Evolutionary conservation across 768 basidiomycete genomes (phyloP).

Genomic region (Podaxis sp.): DNA sequence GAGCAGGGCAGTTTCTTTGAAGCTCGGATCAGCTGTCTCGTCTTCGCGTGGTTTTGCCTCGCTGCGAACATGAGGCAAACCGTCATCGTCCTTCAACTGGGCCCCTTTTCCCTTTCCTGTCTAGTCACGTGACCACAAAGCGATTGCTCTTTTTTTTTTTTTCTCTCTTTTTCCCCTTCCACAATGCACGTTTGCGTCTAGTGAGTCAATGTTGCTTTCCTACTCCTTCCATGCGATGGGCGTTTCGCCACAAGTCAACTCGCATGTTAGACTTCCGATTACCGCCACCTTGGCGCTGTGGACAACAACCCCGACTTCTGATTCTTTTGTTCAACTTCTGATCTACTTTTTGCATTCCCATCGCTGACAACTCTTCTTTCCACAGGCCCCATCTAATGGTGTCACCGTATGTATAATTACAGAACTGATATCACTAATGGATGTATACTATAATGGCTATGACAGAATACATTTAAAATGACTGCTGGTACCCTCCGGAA

Average conservation of each 20-base stretch:
- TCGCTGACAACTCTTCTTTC: constrained; percentile 4
- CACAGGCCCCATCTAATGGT: not conserved
- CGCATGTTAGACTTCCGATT: constrained; percentile 53
- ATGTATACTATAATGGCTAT: not conserved
- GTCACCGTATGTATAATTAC: not conserved
- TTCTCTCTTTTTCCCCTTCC: constrained; percentile 12
- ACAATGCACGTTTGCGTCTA: not conserved
- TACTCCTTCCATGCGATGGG: constrained; percentile 29
- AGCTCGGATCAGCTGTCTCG: constrained; percentile 25
- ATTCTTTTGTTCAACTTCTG: constrained; percentile 16
- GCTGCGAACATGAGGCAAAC: constrained; percentile 37
- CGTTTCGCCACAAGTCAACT: constrained; percentile 32
- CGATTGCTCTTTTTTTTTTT: not conserved
- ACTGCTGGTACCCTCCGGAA: not conserved
- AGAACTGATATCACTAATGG: not conserved
- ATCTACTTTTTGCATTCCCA: constrained; percentile 9
- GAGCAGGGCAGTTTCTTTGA: constrained; percentile 17
- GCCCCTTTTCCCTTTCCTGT: constrained; percentile 16
- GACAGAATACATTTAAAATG: not conserved
- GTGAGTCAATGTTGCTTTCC: constrained; percentile 17
- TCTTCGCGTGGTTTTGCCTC: constrained; percentile 27
- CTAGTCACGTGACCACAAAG: constrained; percentile 13
- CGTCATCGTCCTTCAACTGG: constrained; percentile 10
- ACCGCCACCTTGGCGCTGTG: constrained; percentile 31
- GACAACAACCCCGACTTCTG: constrained; percentile 33